These are phyloP conservation scores for Lecanicillium sp. DNA, from an alignment of 2,329 filamentous ascomycete genomes.

Conservation along the genomic window DNA sequence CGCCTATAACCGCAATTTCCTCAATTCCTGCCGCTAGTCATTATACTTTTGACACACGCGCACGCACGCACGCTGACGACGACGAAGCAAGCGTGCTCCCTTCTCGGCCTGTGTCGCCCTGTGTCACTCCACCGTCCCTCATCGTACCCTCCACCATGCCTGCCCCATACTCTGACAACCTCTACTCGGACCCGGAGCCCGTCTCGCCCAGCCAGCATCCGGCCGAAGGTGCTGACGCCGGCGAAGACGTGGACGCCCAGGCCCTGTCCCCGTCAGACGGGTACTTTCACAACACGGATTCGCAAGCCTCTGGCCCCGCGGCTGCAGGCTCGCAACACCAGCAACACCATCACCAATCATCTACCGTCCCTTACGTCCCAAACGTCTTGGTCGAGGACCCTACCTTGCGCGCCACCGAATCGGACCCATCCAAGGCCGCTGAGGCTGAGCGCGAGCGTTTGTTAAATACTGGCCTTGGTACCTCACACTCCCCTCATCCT, in stretches of 20 bases:
- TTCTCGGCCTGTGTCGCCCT: too few species aligned
- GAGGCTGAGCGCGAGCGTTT: constrained; percentile 35
- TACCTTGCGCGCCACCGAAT: constrained; percentile 27
- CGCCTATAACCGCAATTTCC: too few species aligned
- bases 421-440: constrained; percentile 29
- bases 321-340: constrained; percentile 14
- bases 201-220: constrained; percentile 10
- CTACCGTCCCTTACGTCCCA: constrained; percentile 35
- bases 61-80: too few species aligned
- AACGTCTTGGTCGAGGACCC: constrained; percentile 43
- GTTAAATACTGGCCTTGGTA: constrained; percentile 18
- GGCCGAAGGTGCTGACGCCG: constrained; percentile 6
- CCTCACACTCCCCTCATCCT: constrained; percentile 11
- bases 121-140: too few species aligned
- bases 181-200: constrained; percentile 17
- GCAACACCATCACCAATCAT: constrained; percentile 18
- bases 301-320: constrained; percentile 16
- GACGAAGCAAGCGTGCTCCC: too few species aligned
- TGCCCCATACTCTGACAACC: constrained; percentile 23
- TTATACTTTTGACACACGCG: too few species aligned
- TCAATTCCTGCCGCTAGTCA: too few species aligned
- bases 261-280: constrained; percentile 43
- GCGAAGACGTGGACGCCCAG: constrained; percentile 14
- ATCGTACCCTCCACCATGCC: constrained; percentile 8
- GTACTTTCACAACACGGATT: constrained; percentile 38